These are phyloP conservation scores for bread wheat (Triticum aestivum) DNA, from an alignment of 176 grass and related monocot species.

Conservation along the genomic window DNA sequence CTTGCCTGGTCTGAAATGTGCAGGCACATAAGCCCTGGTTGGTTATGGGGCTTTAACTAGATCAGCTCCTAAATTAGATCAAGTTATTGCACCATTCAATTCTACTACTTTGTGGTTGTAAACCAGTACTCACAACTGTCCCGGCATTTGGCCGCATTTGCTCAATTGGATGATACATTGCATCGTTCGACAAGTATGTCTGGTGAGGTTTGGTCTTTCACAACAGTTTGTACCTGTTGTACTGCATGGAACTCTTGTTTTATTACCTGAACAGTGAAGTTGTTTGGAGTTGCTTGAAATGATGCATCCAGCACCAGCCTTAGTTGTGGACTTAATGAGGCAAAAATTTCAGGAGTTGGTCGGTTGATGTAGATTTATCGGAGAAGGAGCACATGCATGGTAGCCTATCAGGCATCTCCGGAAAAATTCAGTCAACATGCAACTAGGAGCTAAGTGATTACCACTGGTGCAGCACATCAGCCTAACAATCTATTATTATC, in stretches of 20 bases:
- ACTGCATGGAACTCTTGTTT: conserved; percentile 22
- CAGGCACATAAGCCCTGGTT: conserved; percentile 19
- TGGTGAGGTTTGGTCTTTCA: conserved; percentile 15
- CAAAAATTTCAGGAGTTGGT: neutral
- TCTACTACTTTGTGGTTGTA: neutral
- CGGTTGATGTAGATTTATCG: conserved; percentile 38
- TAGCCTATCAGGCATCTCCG: conserved; percentile 10
- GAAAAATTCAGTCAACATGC: conserved; percentile 7
- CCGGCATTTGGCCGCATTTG: neutral
- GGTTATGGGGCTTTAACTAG: conserved; percentile 16
- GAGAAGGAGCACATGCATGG: conserved; percentile 30
- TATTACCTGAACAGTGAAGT: conserved; percentile 30
- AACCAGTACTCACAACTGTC: neutral
- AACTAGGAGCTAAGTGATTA: neutral
- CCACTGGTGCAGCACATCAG: conserved; percentile 1
- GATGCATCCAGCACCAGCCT: conserved; percentile 11
- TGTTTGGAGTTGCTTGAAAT: conserved; percentile 38
- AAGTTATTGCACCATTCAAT: conserved; percentile 12
- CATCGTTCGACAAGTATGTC: neutral
- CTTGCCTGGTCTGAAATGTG: conserved; percentile 41
- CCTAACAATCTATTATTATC: conserved; percentile 5
- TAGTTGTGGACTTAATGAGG: conserved; percentile 5
- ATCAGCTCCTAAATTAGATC: conserved; percentile 8
- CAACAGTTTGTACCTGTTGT: neutral
- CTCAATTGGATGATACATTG: neutral